A percentile compares a stretch with the other conserved stretches of the same genome.
These are phyloP conservation scores for Amanita brunnescens DNA, from an alignment of 768 basidiomycete species.

Conservation along the genomic window DNA sequence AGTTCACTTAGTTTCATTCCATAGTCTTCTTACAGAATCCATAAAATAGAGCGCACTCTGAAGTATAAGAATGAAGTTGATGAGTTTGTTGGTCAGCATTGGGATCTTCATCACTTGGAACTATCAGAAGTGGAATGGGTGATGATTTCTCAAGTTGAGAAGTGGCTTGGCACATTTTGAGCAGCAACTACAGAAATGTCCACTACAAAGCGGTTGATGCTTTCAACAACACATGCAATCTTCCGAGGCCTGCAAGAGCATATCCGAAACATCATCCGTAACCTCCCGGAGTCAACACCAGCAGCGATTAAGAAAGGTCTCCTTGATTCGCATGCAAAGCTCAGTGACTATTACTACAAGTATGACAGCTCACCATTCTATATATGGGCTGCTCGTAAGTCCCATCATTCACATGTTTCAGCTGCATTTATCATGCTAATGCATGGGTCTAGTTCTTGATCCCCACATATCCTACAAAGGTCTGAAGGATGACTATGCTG, in stretches of 20 bases:
- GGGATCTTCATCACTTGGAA: no score
- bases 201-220: constrained; percentile 20
- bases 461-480: constrained; percentile 22
- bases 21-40: no score
- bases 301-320: constrained; percentile 16
- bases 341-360: constrained; percentile 25
- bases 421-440: no score
- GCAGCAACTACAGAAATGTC: background rate
- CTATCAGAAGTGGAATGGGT: no score
- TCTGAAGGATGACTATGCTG: constrained; percentile 12
- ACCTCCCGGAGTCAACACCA: constrained; percentile 12
- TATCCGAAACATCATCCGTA: constrained; percentile 12
- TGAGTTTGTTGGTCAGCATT: no score
- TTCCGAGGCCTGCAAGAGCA: constrained; percentile 25
- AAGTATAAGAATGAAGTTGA: no score
- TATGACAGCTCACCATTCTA: constrained; percentile 24
- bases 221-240: constrained; percentile 24
- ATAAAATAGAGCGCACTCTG: no score
- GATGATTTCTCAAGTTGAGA: no score
- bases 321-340: constrained; percentile 20
- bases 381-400: constrained; percentile 11
- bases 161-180: background rate
- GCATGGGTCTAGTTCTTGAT: constrained; percentile 29
- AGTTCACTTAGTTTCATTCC: no score
- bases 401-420: no score